Evolutionary conservation across 2,329 filamentous ascomycete genomes (phyloP), one percentile per base, ranked within the genome.

Genomic region (Ophiocordyceps sinensis): DNA sequence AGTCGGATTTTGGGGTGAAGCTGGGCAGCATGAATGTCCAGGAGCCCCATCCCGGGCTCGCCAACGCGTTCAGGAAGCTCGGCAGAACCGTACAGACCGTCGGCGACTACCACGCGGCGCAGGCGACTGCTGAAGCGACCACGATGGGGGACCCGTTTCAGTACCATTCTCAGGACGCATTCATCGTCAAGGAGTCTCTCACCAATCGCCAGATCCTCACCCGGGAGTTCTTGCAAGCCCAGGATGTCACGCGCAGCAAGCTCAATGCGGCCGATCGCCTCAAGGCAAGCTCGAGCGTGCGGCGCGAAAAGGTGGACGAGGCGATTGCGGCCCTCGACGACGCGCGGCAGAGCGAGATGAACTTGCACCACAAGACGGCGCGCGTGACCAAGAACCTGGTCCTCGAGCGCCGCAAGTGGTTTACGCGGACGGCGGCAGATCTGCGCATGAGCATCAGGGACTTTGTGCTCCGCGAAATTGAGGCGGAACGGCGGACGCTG

Each of bases 201-300:
- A 98, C 91, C 4, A 98, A 98, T 65, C 84, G 91, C 12, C 91
- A 98, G 63, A 94, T 98, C 47, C 74, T 98, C 17, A 82, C 94
- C 36, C 86, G 91, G 44, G 91, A 98, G 55, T 79, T 96, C 44
- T 66, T 94, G 23, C 86, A 95, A 61, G 88, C 91, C 1, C 88
- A 96, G 58, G 84, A 94, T 57, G 71, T 70, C 19, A 87, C 88
- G 1, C 79, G 84, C 47, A 85, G 77, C 61, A 91, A 87, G 60
- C 75, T 91, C 32, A 78, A 80, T 47, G 85, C 88, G 1, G 87
- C 88, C 1, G 88, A 96, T 59, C 78, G 91, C 36, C 72, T 98
- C 45, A 94, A 93, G 57, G 78, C 81, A 15, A 86, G 79, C 59
- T 83, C 85, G 14, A 91, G 79, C 43, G 88, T 98, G 30, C 82